phyloP scores from a whole-genome alignment of 495 filamentous ascomycete genomes.

The Amniculicola lignicola region DNA sequence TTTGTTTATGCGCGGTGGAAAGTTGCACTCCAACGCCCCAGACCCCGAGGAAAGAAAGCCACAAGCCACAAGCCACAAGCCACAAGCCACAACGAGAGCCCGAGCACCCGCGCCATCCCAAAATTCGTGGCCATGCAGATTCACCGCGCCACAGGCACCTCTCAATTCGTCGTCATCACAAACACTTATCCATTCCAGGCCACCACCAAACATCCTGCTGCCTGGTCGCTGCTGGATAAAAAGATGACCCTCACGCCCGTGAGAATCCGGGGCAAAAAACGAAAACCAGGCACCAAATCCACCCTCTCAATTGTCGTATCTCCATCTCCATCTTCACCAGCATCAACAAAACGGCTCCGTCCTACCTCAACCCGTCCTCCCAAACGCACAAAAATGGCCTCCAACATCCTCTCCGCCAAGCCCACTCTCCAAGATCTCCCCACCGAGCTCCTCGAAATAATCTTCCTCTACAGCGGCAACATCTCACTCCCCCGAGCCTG shows the following conservation, averaged over 20 bases:
- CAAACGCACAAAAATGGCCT: neutral
- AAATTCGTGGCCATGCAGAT: neutral
- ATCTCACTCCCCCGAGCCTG: constrained; percentile 25
- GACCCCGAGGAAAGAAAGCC: neutral
- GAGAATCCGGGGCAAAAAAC: constrained; percentile 28
- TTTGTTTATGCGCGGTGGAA: constrained; percentile 18
- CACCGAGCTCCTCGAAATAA: constrained; percentile 27
- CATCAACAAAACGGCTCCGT: neutral
- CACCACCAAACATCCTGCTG: constrained; percentile 16
- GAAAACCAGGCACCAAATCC: constrained; percentile 8
- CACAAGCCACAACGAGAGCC: constrained; percentile 12
- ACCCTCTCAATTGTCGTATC: no score
- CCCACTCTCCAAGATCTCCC: constrained; percentile 31
- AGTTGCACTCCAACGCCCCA: no score
- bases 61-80: neutral
- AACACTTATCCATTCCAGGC: no score
- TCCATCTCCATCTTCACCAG: neutral
- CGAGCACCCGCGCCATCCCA: no score
- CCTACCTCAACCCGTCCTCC: neutral
- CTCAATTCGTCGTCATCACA: no score
- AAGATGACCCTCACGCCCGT: constrained; percentile 30
- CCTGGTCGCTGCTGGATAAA: neutral
- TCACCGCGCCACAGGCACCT: no score
- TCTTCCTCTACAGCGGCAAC: constrained; percentile 34
- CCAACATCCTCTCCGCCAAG: constrained; percentile 2